Evolutionary conservation across 257 asterid genomes (phyloP), one percentile per base, ranked within the genome.

Genomic region (Forsythia viridissima): DNA sequence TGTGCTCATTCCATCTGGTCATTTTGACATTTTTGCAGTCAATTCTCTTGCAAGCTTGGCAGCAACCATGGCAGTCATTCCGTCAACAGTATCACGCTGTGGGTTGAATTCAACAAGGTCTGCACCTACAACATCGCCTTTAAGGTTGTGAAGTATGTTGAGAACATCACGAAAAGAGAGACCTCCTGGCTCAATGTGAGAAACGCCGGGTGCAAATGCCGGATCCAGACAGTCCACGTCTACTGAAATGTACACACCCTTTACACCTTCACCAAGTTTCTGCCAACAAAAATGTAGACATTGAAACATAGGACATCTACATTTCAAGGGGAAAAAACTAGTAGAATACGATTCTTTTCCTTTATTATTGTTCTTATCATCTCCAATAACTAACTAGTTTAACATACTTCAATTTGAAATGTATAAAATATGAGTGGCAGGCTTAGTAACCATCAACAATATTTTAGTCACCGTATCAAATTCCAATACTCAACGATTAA

Each of bases 1-100:
- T 16, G 57, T 78, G 79, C 59, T 34, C 66, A 74, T 77, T 59
- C 57, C 9, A 36, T 61, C 44, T 18, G 40, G 36, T 89, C 89
- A 95, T 74, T 89, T 92, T 18, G 99, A 96, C 82, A 96, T 96
- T 96, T 87, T 96, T 41, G 97, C 99, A 10, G 97, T 83, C 52
- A 93, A 83, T 85, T 93, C 98, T 84, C 98, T 84, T 39, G 93
- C 99, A 21, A 96, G 88, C 82, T 96, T 96, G 40, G 94, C 97
- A 78, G 98, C 98, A 80, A 96, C 98, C 99, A 96, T 96, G 38
- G 91, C 99, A 13, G 99, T 96, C 99, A 96, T 93, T 74, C 97
- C 98, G 84, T 93, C 98, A 71, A 92, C 98, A 18, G 97, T 96
- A 85, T 96, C 99, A 3, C 99, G 89, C 78, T 96, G 98, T 4